These are phyloP conservation scores for Penicillium janthinellum DNA, from an alignment of 2,329 filamentous ascomycete genomes.

Conservation along the genomic window DNA sequence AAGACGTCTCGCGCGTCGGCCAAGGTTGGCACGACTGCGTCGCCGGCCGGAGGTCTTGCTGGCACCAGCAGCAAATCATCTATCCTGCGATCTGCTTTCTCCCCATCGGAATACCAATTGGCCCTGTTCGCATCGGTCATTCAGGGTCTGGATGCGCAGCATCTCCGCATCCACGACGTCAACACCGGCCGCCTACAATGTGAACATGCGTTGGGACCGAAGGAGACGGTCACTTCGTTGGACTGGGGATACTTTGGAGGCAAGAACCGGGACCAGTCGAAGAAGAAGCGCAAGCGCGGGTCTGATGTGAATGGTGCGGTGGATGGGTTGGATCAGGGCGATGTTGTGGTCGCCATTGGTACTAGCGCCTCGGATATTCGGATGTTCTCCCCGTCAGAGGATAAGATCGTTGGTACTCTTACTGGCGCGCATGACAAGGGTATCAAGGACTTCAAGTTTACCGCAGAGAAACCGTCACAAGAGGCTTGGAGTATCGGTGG, in stretches of 20 bases:
- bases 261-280: slow-evolving; percentile 43
- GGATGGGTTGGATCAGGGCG: slow-evolving; percentile 39
- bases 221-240: slow-evolving; percentile 51
- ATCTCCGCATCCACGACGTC: slow-evolving; percentile 56
- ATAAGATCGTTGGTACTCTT: slow-evolving; percentile 49
- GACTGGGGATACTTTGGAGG: slow-evolving; percentile 53
- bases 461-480: slow-evolving; percentile 37
- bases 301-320: slow-evolving; percentile 43
- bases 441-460: slow-evolving; percentile 55
- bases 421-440: slow-evolving; percentile 51
- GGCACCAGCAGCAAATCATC: slow-evolving; percentile 48
- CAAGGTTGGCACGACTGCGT: slow-evolving; percentile 48
- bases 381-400: slow-evolving; percentile 53
- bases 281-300: slow-evolving; percentile 56
- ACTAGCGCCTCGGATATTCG: slow-evolving; percentile 52
- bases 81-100: slow-evolving; percentile 53
- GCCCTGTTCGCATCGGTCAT: slow-evolving; percentile 57
- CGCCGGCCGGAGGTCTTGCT: slow-evolving; percentile 40
- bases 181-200: slow-evolving; percentile 53
- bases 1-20: slow-evolving; percentile 46
- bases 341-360: slow-evolving; percentile 53
- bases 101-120: slow-evolving; percentile 54
- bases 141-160: slow-evolving; percentile 55
- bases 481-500: slow-evolving; percentile 58
- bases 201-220: slow-evolving; percentile 52